A percentile compares a stretch with the other conserved stretches of the same genome.
phyloP scores from a whole-genome alignment of 192 early-diverging fungal species.

The Rhizophagus prolifer region DNA sequence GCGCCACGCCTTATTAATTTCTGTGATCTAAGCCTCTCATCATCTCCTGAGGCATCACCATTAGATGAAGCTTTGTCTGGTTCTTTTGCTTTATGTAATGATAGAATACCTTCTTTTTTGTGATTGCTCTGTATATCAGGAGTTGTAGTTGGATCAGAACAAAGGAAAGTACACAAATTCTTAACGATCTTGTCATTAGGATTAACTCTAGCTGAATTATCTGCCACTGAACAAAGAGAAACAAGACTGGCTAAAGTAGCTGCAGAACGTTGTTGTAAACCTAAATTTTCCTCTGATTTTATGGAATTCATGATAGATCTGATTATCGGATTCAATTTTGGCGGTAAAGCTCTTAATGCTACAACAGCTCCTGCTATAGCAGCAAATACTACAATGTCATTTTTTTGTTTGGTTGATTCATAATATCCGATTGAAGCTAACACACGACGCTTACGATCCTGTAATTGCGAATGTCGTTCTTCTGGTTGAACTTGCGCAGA shows the following conservation, averaged over 20 bases:
- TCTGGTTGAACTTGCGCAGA: constrained; percentile 25
- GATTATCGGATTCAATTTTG: constrained; percentile 82
- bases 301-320: constrained; percentile 76
- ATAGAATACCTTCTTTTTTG: constrained; percentile 47
- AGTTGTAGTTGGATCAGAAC: constrained; percentile 74
- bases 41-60: constrained; percentile 37
- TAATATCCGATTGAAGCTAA: constrained; percentile 62
- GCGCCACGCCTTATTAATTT: constrained; percentile 69
- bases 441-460: constrained; percentile 65
- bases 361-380: constrained; percentile 81
- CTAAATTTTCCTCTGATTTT: constrained; percentile 62
- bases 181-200: constrained; percentile 86
- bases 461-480: constrained; percentile 30
- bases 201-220: constrained; percentile 41
- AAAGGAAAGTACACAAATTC: constrained; percentile 83
- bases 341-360: constrained; percentile 71
- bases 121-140: constrained; percentile 59
- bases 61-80: constrained; percentile 32
- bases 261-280: constrained; percentile 55
- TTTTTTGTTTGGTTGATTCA: constrained; percentile 60
- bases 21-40: constrained; percentile 50
- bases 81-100: constrained; percentile 52
- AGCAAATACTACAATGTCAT: constrained; percentile 69
- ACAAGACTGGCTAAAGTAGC: constrained; percentile 53
- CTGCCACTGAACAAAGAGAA: constrained; percentile 44